These are phyloP conservation scores for Podospora fimiseda DNA, from an alignment of 495 filamentous ascomycete species.

Conservation along the genomic window DNA sequence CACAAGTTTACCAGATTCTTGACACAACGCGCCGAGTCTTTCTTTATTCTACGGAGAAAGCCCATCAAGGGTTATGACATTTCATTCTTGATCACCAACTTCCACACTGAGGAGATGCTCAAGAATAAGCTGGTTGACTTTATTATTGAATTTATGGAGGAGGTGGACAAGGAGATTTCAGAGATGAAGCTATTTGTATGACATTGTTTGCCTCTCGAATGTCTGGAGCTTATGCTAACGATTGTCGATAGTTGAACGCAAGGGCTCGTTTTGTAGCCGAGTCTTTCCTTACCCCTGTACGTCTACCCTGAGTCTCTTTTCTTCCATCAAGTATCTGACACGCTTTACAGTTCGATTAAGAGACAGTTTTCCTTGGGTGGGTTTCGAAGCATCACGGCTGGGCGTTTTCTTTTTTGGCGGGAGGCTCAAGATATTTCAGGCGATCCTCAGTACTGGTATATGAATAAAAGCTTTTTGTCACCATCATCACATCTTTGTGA, in stretches of 20 bases:
- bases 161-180: slow-evolving; percentile 98
- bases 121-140: slow-evolving; percentile 99
- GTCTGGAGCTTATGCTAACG: no score
- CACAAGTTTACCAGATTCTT: slow-evolving; percentile 97
- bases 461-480: background rate
- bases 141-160: slow-evolving; percentile 98
- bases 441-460: background rate
- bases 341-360: background rate
- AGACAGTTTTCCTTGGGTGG: background rate
- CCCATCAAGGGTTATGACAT: slow-evolving; percentile 98
- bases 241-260: slow-evolving; percentile 80
- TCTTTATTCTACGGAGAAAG: slow-evolving; percentile 94
- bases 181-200: slow-evolving; percentile 99
- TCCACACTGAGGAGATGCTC: slow-evolving; percentile 95
- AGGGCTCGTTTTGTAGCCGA: slow-evolving; percentile 97
- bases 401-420: no score
- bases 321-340: background rate
- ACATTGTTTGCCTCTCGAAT: slow-evolving; percentile 5
- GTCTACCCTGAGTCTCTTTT: slow-evolving; percentile 19
- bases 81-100: slow-evolving; percentile 96
- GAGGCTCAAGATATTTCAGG: background rate
- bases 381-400: background rate
- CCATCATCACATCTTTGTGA: no score
- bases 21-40: slow-evolving; percentile 92
- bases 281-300: slow-evolving; percentile 92